These are phyloP conservation scores for Populus simonii DNA, from an alignment of 345 rosid species.

Conservation along the genomic window DNA sequence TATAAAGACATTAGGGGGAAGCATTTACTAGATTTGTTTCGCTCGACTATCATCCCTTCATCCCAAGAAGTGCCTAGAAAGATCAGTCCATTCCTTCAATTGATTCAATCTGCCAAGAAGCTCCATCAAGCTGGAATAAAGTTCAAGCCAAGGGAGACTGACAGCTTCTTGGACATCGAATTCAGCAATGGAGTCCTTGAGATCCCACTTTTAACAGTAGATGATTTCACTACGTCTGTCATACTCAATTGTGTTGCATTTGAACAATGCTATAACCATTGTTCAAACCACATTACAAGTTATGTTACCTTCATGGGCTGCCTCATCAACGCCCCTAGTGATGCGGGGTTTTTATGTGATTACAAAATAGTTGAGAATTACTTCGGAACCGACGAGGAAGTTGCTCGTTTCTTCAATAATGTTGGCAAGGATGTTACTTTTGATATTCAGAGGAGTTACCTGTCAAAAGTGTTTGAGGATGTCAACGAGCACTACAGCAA, in stretches of 20 bases:
- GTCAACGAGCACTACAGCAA: constrained; percentile 48
- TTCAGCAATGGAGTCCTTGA: constrained; percentile 41
- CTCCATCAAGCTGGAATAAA: constrained; percentile 46
- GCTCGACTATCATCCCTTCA: constrained; percentile 38
- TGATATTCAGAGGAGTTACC: constrained; percentile 39
- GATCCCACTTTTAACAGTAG: constrained; percentile 43
- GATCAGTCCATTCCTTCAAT: constrained; percentile 16
- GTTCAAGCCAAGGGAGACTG: constrained; percentile 30
- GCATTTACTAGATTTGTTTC: constrained; percentile 54
- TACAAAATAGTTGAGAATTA: constrained; percentile 47
- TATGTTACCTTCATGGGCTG: constrained; percentile 53
- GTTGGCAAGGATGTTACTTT: constrained; percentile 48
- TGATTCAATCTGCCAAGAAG: constrained; percentile 42
- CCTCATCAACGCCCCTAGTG: constrained; percentile 41
- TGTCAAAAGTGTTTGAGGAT: constrained; percentile 39
- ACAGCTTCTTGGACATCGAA: constrained; percentile 46
- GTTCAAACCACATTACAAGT: constrained; percentile 45
- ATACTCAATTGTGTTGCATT: constrained; percentile 53
- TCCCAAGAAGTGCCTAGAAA: constrained; percentile 2
- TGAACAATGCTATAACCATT: constrained; percentile 48
- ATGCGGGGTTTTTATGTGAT: constrained; percentile 47
- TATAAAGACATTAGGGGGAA: constrained; percentile 22
- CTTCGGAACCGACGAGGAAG: constrained; percentile 49
- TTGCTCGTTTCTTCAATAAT: constrained; percentile 42
- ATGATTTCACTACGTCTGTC: constrained; percentile 37